Conservation (phyloP, 441 rosid genomes). For the Capsella rubella region DNA sequence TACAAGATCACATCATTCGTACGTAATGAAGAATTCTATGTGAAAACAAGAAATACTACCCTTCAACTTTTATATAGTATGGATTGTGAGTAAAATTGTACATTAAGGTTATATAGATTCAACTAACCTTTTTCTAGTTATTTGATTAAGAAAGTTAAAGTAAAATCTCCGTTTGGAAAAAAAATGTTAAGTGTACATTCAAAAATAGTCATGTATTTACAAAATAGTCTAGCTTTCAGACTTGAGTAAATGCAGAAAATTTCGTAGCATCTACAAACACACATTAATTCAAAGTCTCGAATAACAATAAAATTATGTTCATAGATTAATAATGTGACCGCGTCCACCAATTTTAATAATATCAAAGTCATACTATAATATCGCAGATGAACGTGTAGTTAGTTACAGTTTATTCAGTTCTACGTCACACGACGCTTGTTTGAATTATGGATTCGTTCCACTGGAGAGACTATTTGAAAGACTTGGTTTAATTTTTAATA, state of each 20-base stretch:
- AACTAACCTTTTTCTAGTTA: not conserved
- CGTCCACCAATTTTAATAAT: slow-evolving; percentile 4
- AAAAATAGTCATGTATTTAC: not conserved
- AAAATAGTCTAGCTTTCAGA: not conserved
- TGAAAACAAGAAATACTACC: not conserved
- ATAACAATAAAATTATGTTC: slow-evolving; percentile 1
- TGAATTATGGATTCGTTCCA: slow-evolving; percentile 29
- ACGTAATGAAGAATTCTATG: not conserved
- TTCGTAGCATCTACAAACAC: not conserved
- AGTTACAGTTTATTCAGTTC: slow-evolving; percentile 36
- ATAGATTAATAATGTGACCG: slow-evolving; percentile 9
- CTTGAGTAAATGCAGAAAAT: not conserved
- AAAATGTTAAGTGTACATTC: not conserved
- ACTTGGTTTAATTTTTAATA: slow-evolving; percentile 12
- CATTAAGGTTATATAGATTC: not conserved
- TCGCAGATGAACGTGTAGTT: slow-evolving; percentile 3
- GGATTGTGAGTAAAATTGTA: not conserved
- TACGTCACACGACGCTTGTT: slow-evolving; percentile 16
- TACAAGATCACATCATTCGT: not conserved
- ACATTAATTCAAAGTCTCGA: slow-evolving; percentile 1
- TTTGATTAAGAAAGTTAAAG: not conserved
- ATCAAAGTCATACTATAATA: slow-evolving; percentile 29
- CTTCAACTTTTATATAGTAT: not conserved
- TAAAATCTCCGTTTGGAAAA: not conserved
- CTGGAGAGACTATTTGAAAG: slow-evolving; percentile 31